These are phyloP conservation scores for Hymenotorrendiella dingleyae DNA, from an alignment of 2,329 filamentous ascomycete species.

Conservation along the genomic window DNA sequence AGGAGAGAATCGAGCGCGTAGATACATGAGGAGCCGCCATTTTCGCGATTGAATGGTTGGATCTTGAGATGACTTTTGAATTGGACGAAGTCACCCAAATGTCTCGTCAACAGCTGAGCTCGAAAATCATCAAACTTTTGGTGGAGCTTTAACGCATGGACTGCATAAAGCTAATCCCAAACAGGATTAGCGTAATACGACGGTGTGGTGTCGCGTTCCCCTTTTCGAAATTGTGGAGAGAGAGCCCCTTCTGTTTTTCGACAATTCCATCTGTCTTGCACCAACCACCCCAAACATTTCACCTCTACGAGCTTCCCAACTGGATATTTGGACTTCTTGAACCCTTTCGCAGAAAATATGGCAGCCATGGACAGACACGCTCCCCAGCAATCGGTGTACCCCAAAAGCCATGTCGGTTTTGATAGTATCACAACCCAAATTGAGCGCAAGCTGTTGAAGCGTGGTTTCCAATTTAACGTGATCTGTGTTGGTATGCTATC, in stretches of 20 bases:
- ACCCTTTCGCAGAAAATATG: constrained; percentile 22
- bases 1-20: constrained; percentile 36
- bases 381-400: constrained; percentile 51
- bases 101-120: background rate
- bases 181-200: constrained; percentile 2
- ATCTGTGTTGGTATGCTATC: constrained; percentile 88
- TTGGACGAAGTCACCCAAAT: background rate
- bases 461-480: constrained; percentile 99
- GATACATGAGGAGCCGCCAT: constrained; percentile 43
- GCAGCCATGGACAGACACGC: constrained; percentile 29
- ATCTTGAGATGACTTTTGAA: background rate
- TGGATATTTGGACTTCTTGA: constrained; percentile 7
- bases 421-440: constrained; percentile 99
- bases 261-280: constrained; percentile 11
- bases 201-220: constrained; percentile 9
- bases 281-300: constrained; percentile 4
- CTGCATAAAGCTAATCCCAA: background rate
- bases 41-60: constrained; percentile 14
- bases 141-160: background rate
- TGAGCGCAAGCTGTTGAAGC: constrained; percentile 98
- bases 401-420: constrained; percentile 98
- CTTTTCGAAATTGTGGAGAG: constrained; percentile 22
- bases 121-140: constrained; percentile 4
- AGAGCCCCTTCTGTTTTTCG: constrained; percentile 19
- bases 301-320: constrained; percentile 2